Evolutionary conservation across 441 rosid genomes (phyloP).

Genomic region (Erysimum cheiri): DNA sequence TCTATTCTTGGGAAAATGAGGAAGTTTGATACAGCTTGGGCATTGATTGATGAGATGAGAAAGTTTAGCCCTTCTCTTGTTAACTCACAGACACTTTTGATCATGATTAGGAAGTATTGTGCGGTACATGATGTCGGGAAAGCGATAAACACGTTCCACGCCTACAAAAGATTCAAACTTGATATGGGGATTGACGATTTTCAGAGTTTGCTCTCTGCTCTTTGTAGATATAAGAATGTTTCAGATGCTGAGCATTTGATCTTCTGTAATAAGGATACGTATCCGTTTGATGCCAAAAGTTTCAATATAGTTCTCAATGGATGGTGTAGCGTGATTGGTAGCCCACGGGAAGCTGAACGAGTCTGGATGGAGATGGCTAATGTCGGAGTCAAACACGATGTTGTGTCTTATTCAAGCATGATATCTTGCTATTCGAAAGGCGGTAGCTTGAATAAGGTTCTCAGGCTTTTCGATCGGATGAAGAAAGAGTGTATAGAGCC

Average conservation of each 20-base stretch:
- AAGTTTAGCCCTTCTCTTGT: conserved; percentile 62
- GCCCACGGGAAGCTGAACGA: conserved; percentile 77
- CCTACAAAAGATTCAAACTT: conserved; percentile 68
- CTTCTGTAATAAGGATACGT: conserved; percentile 69
- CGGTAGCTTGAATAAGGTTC: conserved; percentile 68
- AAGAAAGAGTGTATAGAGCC: conserved; percentile 66
- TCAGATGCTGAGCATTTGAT: conserved; percentile 94
- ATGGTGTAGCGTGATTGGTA: conserved; percentile 86
- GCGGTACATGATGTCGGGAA: conserved; percentile 85
- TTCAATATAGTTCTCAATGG: conserved; percentile 88
- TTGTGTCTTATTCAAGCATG: conserved; percentile 71
- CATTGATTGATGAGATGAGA: conserved; percentile 89
- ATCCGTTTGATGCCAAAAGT: conserved; percentile 77
- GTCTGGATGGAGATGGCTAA: conserved; percentile 85
- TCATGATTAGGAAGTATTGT: conserved; percentile 92
- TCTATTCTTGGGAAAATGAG: conserved; percentile 86
- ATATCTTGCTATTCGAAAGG: conserved; percentile 86
- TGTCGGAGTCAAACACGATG: conserved; percentile 66
- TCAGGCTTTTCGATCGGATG: conserved; percentile 70
- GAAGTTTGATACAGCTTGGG: conserved; percentile 94
- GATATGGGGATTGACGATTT: conserved; percentile 78
- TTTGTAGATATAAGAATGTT: conserved; percentile 90
- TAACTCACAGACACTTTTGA: conserved; percentile 78
- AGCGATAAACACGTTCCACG: conserved; percentile 86
- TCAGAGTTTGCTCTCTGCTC: conserved; percentile 88